These are phyloP conservation scores for Scopulariopsis brevicaulis DNA, from an alignment of 2,329 filamentous ascomycete genomes.

Conservation along the genomic window DNA sequence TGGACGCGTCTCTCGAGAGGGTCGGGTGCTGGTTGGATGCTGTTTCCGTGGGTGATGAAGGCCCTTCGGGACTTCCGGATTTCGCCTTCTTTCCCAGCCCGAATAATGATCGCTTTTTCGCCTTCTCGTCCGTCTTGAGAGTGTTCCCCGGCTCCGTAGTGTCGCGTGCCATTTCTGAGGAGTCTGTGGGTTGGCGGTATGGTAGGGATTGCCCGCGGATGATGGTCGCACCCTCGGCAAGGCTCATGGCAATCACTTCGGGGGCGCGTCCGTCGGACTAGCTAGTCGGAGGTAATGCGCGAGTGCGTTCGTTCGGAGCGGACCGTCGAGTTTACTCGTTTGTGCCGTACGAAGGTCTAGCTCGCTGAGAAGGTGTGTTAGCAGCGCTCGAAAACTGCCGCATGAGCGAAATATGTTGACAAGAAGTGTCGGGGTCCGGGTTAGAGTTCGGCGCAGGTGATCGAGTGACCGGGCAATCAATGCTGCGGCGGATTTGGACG, in stretches of 20 bases:
- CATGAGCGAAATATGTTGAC: not conserved
- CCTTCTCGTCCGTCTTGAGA: constrained; percentile 10
- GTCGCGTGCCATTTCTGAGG: not conserved
- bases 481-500: not conserved
- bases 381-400: not conserved
- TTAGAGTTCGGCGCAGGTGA: not conserved
- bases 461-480: not conserved
- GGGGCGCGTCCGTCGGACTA: not conserved
- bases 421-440: not conserved
- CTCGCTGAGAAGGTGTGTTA: not conserved
- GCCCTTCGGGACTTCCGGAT: constrained; percentile 17
- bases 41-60: constrained; percentile 18
- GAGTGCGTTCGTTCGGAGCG: not conserved
- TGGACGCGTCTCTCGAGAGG: constrained; percentile 18
- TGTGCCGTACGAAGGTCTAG: not conserved
- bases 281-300: not conserved
- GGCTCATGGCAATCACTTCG: not conserved
- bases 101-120: constrained; percentile 48
- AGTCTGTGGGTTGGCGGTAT: not conserved
- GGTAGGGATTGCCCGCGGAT: not conserved
- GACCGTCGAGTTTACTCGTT: not conserved
- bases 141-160: not conserved
- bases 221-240: not conserved
- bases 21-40: constrained; percentile 5
- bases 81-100: constrained; percentile 48